Conservation (phyloP, 306 rosid genomes). For the Fragaria nilgerrensis region DNA sequence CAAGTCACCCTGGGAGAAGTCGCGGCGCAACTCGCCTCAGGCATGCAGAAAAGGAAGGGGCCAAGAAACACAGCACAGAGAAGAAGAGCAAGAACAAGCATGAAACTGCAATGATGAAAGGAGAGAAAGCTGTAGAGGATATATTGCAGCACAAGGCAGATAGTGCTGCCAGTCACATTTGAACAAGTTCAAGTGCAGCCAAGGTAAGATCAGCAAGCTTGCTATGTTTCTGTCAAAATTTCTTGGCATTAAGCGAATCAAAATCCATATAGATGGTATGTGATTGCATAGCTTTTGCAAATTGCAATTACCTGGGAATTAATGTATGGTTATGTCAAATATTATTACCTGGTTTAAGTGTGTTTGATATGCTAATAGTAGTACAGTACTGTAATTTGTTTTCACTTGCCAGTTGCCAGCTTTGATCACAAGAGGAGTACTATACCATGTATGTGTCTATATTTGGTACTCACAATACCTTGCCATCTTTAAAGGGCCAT, state of each 20-base stretch:
- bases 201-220: slow-evolving; percentile 7
- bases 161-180: slow-evolving; percentile 60
- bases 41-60: slow-evolving; percentile 15
- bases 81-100: slow-evolving; percentile 34
- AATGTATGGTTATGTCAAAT: neutral
- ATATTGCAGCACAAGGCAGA: slow-evolving; percentile 36
- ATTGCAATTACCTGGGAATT: neutral
- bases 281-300: neutral
- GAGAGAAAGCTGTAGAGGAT: slow-evolving; percentile 19
- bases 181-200: slow-evolving; percentile 5
- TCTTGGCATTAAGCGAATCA: neutral
- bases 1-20: slow-evolving; percentile 38
- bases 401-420: neutral
- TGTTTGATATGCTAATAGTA: neutral
- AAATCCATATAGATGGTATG: neutral
- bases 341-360: neutral
- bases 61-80: slow-evolving; percentile 36
- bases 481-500: neutral
- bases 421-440: neutral
- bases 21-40: slow-evolving; percentile 12
- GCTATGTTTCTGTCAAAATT: neutral
- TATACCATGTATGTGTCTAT: neutral
- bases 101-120: slow-evolving; percentile 18
- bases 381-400: neutral
- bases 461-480: neutral